These are phyloP conservation scores for Backusella parvicylindrica DNA, from an alignment of 192 early-diverging fungal genomes.

Conservation along the genomic window DNA sequence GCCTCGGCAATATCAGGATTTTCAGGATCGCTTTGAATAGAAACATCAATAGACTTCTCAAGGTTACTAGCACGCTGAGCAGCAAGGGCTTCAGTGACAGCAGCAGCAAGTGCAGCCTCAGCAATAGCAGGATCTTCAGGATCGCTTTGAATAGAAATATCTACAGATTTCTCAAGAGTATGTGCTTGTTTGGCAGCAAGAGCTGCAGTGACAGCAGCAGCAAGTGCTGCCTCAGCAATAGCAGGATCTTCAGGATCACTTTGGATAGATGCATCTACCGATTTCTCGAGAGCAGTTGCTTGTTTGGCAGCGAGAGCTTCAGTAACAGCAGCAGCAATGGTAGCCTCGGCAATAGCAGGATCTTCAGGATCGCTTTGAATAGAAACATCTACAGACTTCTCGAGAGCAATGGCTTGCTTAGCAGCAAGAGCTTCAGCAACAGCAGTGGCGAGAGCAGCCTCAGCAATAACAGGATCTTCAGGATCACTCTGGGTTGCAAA, in stretches of 20 bases:
- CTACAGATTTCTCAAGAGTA: not conserved
- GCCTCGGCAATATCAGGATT: not conserved
- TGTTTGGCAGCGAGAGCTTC: too few relatives aligned
- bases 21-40: not conserved
- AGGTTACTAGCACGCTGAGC: not conserved
- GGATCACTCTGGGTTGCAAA: constrained; percentile 4
- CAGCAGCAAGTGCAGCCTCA: not conserved
- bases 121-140: not conserved
- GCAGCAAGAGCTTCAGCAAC: constrained; percentile 29
- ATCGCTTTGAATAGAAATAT: not conserved
- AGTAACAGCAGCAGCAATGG: not conserved
- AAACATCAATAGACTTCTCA: not conserved
- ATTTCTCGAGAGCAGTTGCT: not conserved
- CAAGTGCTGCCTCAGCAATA: not conserved
- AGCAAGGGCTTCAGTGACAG: constrained; percentile 23
- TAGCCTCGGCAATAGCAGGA: not conserved
- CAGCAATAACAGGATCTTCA: not conserved
- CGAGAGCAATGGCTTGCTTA: not conserved
- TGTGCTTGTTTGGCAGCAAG: not conserved
- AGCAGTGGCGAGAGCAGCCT: constrained; percentile 4
- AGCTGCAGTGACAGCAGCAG: not conserved
- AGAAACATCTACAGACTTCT: not conserved
- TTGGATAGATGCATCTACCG: not conserved
- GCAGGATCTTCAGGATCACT: not conserved
- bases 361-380: not conserved